phyloP scores from a whole-genome alignment of 2,329 filamentous ascomycete genomes.

The Trichoderma semiorbis region DNA sequence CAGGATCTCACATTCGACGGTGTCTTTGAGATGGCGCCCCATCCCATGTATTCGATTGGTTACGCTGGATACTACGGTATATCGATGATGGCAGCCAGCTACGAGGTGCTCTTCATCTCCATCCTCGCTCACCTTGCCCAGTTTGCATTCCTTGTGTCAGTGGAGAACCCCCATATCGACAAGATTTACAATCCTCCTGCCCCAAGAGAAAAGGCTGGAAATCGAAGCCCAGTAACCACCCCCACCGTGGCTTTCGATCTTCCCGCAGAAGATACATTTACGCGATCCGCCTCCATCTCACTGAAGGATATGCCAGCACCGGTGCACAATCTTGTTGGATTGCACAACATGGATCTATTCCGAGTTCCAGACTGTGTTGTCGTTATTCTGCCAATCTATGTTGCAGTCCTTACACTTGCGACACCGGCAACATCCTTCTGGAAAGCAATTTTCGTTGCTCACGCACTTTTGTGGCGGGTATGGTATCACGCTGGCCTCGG shows the following conservation, averaged over 20 bases:
- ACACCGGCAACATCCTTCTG: constrained; percentile 74
- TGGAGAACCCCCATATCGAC: constrained; percentile 97
- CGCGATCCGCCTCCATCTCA: constrained; percentile 24
- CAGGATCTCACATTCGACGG: constrained; percentile 97
- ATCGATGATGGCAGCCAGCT: constrained; percentile 96
- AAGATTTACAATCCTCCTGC: constrained; percentile 93
- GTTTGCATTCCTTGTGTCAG: constrained; percentile 84
- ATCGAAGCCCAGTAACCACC: constrained; percentile 31
- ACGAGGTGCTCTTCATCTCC: constrained; percentile 95
- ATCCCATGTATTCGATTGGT: constrained; percentile 98
- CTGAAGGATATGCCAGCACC: constrained; percentile 52
- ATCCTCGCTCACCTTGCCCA: constrained; percentile 92
- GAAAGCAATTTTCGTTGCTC: constrained; percentile 74
- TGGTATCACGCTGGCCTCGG: constrained; percentile 93
- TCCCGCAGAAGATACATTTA: constrained; percentile 25
- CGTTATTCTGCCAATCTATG: constrained; percentile 70
- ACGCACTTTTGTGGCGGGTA: constrained; percentile 78
- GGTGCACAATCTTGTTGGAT: constrained; percentile 79
- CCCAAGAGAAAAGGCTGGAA: constrained; percentile 57
- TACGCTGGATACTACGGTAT: constrained; percentile 98
- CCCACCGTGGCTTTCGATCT: constrained; percentile 27
- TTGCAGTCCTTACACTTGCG: constrained; percentile 67
- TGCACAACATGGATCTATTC: constrained; percentile 82
- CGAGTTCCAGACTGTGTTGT: constrained; percentile 81
- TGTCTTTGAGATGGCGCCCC: constrained; percentile 97